These are phyloP conservation scores for Dimocarpus longan DNA, from an alignment of 345 rosid species.

Conservation along the genomic window DNA sequence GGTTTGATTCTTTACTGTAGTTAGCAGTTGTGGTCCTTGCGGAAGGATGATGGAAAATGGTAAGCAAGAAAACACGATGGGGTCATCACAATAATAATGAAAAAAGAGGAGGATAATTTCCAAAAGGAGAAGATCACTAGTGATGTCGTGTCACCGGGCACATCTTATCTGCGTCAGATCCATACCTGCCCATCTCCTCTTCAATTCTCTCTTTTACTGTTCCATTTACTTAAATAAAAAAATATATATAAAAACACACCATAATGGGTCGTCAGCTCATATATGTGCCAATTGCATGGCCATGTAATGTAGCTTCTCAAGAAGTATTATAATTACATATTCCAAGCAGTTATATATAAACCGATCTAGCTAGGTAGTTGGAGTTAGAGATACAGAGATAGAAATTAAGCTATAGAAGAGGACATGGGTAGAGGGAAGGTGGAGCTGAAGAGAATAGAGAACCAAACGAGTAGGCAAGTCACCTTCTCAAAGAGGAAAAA, in stretches of 20 bases:
- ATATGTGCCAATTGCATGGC: background rate
- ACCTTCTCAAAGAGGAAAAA: conserved; percentile 67
- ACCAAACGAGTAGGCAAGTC: conserved; percentile 59
- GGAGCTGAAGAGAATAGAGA: conserved; percentile 66
- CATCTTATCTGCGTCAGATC: too few relatives aligned
- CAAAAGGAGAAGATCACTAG: background rate
- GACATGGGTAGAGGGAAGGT: conserved; percentile 69
- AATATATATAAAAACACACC: too few relatives aligned
- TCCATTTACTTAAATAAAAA: background rate
- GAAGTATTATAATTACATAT: too few relatives aligned
- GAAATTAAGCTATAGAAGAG: too few relatives aligned
- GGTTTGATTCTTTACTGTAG: too few relatives aligned
- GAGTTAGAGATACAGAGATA: conserved; percentile 16
- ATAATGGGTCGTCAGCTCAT: too few relatives aligned
- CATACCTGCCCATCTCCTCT: background rate
- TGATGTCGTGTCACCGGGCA: conserved; percentile 18
- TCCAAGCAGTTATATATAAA: background rate
- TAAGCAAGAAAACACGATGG: background rate
- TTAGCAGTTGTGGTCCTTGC: too few relatives aligned
- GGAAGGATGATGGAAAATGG: background rate
- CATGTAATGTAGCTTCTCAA: background rate
- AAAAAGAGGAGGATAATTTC: background rate
- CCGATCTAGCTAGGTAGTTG: background rate
- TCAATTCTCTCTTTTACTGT: background rate
- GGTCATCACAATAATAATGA: conserved; percentile 1